These are phyloP conservation scores for Apiospora malaysiana DNA, from an alignment of 2,329 filamentous ascomycete genomes.

Conservation along the genomic window DNA sequence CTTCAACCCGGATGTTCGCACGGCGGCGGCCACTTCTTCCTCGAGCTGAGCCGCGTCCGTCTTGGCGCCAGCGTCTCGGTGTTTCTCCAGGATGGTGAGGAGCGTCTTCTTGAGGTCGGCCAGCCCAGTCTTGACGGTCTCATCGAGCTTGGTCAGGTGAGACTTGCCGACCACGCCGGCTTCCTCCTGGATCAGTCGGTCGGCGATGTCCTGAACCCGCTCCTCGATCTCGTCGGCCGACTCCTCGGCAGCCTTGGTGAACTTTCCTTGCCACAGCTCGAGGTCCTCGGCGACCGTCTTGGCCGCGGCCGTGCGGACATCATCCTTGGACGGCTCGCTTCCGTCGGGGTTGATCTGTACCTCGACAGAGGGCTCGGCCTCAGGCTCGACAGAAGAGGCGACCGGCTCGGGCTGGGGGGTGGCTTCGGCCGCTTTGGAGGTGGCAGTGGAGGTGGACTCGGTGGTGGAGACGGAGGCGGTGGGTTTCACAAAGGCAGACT, in stretches of 20 bases:
- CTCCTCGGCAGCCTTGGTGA: constrained; percentile 83
- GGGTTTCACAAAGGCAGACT: constrained; percentile 47
- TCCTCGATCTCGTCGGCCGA: constrained; percentile 76
- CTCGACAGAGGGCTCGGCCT: constrained; percentile 34
- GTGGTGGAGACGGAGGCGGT: constrained; percentile 31
- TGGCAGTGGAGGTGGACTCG: constrained; percentile 32
- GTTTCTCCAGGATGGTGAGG: constrained; percentile 64
- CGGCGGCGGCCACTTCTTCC: constrained; percentile 51
- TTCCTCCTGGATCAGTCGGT: constrained; percentile 64
- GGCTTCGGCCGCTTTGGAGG: constrained; percentile 31
- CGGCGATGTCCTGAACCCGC: constrained; percentile 64
- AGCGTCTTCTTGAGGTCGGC: constrained; percentile 71
- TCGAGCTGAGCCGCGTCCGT: constrained; percentile 41
- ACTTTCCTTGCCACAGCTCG: constrained; percentile 85
- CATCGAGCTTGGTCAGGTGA: constrained; percentile 72
- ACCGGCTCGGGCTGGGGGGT: constrained; percentile 33
- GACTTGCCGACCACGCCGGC: constrained; percentile 69
- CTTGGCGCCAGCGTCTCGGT: constrained; percentile 54
- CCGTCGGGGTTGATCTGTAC: constrained; percentile 34
- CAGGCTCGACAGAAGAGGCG: constrained; percentile 26
- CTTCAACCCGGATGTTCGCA: constrained; percentile 71
- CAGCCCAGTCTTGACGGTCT: constrained; percentile 68
- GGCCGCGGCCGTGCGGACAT: constrained; percentile 62
- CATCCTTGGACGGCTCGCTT: constrained; percentile 53
- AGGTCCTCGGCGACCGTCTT: constrained; percentile 80